Evolutionary conservation across 371 early-diverging fungal genomes (phyloP), one percentile per base, ranked within the genome.

Genomic region (Umbelopsis sp.): DNA sequence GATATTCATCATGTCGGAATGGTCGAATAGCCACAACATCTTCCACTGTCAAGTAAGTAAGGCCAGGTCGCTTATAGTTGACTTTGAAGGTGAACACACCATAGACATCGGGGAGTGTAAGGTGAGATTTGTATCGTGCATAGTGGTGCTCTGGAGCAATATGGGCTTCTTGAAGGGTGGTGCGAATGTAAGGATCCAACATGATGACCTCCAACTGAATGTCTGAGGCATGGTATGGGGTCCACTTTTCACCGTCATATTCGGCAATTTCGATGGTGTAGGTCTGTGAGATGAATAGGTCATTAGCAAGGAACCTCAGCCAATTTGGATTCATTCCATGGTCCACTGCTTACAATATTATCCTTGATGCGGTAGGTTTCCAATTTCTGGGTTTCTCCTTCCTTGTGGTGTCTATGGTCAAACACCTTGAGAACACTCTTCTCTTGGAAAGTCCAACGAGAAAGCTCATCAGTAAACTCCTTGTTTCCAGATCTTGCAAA

Each of bases 11-110:
- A 72, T 98, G 98, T 66, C 95, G 81, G 82, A 91, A 95, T 7
- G 96, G 99, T 63, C 92, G 86, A 66, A 98, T 89, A 38, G 92
- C 91, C 2, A 98, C 90, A 9, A 90, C 90, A 63, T 94, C 94
- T 63, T 82, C 80, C 3, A 89, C 89, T 63, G 83, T 79, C 32
- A 98, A 69, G 70, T 87, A 93, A 12, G 92, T 83, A 53, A 86
- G 77, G 3, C 98, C 98, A 8, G 89, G 80, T 51, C 94, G 88
- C 75, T 93, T 92, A 81, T 97, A 97, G 73, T 95, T 92, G 62
- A 97, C 92, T 63, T 89, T 89, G 79, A 98, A 92, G 9, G 97
- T 97, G 80, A 93, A 99, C 14, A 97, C 97, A 69, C 99, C 99
- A 78, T 97, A 95, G 24, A 91, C 91, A 75, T 98, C 98, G 44